A percentile compares a stretch with the other conserved stretches of the same genome.
Evolutionary conservation across 768 basidiomycete genomes (phyloP).

Genomic region (Termitomyces sp.): DNA sequence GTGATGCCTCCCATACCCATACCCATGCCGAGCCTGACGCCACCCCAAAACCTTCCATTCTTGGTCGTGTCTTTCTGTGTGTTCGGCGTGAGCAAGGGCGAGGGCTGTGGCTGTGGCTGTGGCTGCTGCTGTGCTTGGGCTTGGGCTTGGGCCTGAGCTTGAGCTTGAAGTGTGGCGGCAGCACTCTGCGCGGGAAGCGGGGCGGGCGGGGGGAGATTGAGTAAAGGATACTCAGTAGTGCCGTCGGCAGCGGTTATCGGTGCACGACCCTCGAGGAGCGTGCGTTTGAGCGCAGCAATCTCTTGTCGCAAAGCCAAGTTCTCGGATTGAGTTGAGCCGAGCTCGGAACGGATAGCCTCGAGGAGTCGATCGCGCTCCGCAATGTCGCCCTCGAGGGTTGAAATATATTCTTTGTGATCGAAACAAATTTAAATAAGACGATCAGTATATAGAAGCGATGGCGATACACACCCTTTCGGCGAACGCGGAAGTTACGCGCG

Average conservation of each 20-base stretch:
- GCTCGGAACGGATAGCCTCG: slow-evolving; percentile 79
- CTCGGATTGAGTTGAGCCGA: slow-evolving; percentile 75
- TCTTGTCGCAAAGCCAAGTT: slow-evolving; percentile 80
- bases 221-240: slow-evolving; percentile 19
- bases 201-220: slow-evolving; percentile 47
- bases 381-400: slow-evolving; percentile 90
- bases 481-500: slow-evolving; percentile 90
- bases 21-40: slow-evolving; percentile 33
- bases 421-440: slow-evolving; percentile 5
- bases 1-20: slow-evolving; percentile 69
- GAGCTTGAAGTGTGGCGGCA: slow-evolving; percentile 23
- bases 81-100: slow-evolving; percentile 50
- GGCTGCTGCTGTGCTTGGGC: slow-evolving; percentile 11
- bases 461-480: slow-evolving; percentile 71
- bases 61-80: slow-evolving; percentile 71
- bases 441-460: slow-evolving; percentile 9
- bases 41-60: slow-evolving; percentile 72
- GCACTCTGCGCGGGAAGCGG: slow-evolving; percentile 39
- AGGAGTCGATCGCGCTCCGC: slow-evolving; percentile 89
- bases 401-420: slow-evolving; percentile 73
- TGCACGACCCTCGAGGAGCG: slow-evolving; percentile 63
- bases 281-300: slow-evolving; percentile 67
- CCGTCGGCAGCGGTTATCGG: slow-evolving; percentile 20
- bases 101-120: slow-evolving; percentile 2
- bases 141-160: slow-evolving; percentile 14